Evolutionary conservation across 225 moss, liverwort and hornwort species (phyloP), one percentile per base, ranked within the genome.

Genomic region (Antitrichia curtipendula): DNA sequence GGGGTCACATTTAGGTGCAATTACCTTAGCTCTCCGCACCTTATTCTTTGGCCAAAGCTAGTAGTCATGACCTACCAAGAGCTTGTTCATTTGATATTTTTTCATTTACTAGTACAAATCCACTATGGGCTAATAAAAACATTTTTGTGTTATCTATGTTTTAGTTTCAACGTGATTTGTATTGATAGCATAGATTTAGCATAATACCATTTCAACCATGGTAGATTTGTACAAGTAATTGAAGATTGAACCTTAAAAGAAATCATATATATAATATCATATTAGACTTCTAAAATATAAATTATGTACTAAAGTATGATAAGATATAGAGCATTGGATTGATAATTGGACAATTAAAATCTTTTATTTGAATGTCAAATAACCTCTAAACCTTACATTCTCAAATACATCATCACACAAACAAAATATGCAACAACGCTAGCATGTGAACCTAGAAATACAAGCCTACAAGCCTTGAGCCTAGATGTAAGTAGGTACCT

Each of bases 141-240:
- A 2, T 3, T 45, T 73, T 47, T 19, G 19, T 19, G 0, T 31
- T 13, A 11, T 32, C 12, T 21, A 21, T 34, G 13, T 20, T 4
- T 12, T 31, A 12, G 11, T 29, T 27, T 41, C 41, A 25, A 8
- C 1, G 14, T 25, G 25, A 25, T 40, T 3, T 70, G 3, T 25
- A 5, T 5, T 41, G 25, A 1, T 25, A 73, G 18, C 0, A 47
- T 3, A 16, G 4, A 47, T 74, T 49, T 0, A 32, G 0, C 3
- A 50, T 11, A 13, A 50, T 21, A 2, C 8, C 5, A 34, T 34
- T 52, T 75, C 0, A 21, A 0, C 1, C 3, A 75, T 34, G 1
- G 2, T 21, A 2, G 10, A 34, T 22, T 41, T 13, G 13, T 22
- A 13, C 4, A 75, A 50, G 50, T 12, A 7, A 32, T 34, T 75